Percentiles rank a stretch among this genome's conserved stretches.
These are phyloP conservation scores for Ustilago crameri DNA, from an alignment of 1,284 basidiomycete species.

Conservation along the genomic window DNA sequence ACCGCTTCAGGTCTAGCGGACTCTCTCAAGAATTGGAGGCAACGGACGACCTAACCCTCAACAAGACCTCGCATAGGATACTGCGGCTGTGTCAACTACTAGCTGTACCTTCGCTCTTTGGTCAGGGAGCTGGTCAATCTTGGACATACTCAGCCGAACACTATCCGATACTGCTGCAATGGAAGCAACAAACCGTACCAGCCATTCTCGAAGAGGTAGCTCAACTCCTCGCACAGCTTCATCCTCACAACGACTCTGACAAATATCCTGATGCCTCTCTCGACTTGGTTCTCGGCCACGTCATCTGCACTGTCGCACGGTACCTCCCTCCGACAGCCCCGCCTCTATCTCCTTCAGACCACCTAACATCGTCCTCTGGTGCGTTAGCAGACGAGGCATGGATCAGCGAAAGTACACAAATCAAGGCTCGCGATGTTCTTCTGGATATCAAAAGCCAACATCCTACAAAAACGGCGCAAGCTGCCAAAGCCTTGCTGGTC, in stretches of 20 bases:
- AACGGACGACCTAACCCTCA: neutral
- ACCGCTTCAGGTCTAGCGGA: conserved; percentile 12
- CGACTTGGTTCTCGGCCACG: conserved; percentile 21
- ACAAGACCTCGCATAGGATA: neutral
- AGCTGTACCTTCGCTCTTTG: conserved; percentile 17
- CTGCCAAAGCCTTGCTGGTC: conserved; percentile 15
- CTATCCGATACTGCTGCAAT: conserved; percentile 22
- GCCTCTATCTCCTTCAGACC: no score
- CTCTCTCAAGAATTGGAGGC: conserved; percentile 4
- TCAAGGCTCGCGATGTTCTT: neutral
- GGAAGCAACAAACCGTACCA: conserved; percentile 33
- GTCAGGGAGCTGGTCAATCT: conserved; percentile 22
- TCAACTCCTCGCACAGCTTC: conserved; percentile 2
- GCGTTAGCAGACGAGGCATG: conserved; percentile 17
- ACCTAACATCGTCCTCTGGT: neutral
- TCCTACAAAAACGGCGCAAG: neutral
- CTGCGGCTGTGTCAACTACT: conserved; percentile 9
- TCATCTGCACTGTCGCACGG: conserved; percentile 18
- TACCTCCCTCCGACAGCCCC: conserved; percentile 5
- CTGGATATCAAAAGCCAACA: neutral
- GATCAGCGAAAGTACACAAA: neutral
- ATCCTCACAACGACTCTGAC: neutral
- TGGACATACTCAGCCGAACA: conserved; percentile 28
- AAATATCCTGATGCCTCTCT: neutral
- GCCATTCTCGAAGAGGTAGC: conserved; percentile 4